Evolutionary conservation across 345 rosid species (phyloP).

Genomic region (Gossypium rotundifolium): DNA sequence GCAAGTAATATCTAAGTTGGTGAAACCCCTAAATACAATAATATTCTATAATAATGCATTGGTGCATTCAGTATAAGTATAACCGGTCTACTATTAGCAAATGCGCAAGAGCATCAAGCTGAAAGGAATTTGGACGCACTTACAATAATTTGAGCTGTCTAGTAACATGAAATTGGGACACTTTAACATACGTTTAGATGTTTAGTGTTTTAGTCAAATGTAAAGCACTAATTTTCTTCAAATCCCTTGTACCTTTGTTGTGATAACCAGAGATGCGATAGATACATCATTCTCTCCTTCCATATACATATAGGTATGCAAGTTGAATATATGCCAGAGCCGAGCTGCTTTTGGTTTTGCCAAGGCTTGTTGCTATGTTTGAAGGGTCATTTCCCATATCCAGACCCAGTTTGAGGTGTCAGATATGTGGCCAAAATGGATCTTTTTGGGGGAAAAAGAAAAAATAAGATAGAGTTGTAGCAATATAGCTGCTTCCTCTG

Average conservation of each 20-base stretch:
- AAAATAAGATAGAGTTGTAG: too few relatives aligned
- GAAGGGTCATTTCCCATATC: too few relatives aligned
- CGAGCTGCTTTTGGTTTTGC: too few relatives aligned
- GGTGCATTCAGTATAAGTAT: not conserved
- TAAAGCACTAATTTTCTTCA: not conserved
- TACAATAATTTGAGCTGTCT: not conserved
- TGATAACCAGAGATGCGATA: not conserved
- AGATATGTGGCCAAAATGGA: not conserved
- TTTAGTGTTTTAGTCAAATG: not conserved
- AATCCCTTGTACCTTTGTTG: not conserved
- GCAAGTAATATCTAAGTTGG: not conserved
- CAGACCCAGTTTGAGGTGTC: not conserved
- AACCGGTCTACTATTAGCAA: not conserved
- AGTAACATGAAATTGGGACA: not conserved
- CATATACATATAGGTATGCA: not conserved
- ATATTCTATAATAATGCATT: not conserved
- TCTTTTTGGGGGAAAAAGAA: not conserved
- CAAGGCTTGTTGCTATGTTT: too few relatives aligned
- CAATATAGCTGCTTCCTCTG: not conserved
- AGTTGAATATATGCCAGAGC: not conserved
- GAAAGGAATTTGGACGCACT: not conserved
- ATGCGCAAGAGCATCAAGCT: not conserved
- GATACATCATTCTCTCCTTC: not conserved
- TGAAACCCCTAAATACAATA: not conserved
- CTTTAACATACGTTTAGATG: not conserved